phyloP scores from a whole-genome alignment of 768 basidiomycete genomes.

The Phylloporus rhodoxanthus region DNA sequence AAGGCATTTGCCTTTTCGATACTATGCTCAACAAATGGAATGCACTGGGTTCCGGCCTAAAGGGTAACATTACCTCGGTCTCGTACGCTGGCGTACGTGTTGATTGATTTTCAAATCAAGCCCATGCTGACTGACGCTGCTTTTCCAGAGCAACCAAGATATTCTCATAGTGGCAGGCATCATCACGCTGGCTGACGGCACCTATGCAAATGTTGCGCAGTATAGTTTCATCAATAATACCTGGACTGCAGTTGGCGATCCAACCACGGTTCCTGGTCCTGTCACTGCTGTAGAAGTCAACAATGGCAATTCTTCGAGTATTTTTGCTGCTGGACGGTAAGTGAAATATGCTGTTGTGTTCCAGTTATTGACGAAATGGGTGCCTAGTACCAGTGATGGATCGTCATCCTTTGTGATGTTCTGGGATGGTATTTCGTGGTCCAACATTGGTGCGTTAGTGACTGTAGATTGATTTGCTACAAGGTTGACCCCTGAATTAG shows the following conservation, averaged over 20 bases:
- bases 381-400: constrained; percentile 48
- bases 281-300: constrained; percentile 87
- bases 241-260: constrained; percentile 66
- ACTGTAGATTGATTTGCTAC: not conserved
- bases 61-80: constrained; percentile 74
- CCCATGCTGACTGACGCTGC: constrained; percentile 8
- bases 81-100: constrained; percentile 72
- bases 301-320: constrained; percentile 68
- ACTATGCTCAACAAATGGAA: constrained; percentile 69
- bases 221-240: constrained; percentile 66
- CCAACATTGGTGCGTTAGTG: constrained; percentile 45
- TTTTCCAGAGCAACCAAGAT: constrained; percentile 54
- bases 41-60: constrained; percentile 70
- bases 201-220: constrained; percentile 63
- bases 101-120: not conserved
- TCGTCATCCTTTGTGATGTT: constrained; percentile 67
- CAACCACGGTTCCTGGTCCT: constrained; percentile 72
- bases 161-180: constrained; percentile 75
- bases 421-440: constrained; percentile 84
- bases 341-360: constrained; percentile 20
- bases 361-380: not conserved
- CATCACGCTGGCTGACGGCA: constrained; percentile 59
- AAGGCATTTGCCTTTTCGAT: constrained; percentile 75
- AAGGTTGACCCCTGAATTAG: constrained; percentile 31
- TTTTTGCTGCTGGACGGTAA: constrained; percentile 87